These are phyloP conservation scores for Orbilia quercus DNA, from an alignment of 2,329 filamentous ascomycete genomes.

Conservation along the genomic window DNA sequence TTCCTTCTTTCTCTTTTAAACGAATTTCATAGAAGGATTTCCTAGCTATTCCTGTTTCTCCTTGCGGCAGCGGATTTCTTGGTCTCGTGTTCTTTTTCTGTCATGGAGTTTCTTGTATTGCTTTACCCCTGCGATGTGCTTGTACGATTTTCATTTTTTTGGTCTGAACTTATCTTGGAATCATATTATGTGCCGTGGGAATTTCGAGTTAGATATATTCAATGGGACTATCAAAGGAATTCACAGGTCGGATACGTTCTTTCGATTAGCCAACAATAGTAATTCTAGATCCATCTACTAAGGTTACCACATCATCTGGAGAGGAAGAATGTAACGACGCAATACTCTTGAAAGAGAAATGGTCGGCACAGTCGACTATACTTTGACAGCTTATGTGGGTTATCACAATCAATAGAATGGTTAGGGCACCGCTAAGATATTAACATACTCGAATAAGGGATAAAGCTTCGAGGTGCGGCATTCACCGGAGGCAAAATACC, in stretches of 20 bases:
- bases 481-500: background rate
- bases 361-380: background rate
- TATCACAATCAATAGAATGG: background rate
- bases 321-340: slow-evolving; percentile 13
- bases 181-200: background rate
- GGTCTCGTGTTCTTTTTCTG: slow-evolving; percentile 28
- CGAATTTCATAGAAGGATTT: slow-evolving; percentile 42
- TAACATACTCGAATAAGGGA: no score
- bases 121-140: slow-evolving; percentile 46
- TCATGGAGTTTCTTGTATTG: background rate
- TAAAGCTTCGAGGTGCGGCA: background rate
- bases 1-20: slow-evolving; percentile 8
- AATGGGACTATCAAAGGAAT: background rate
- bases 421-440: no score
- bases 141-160: slow-evolving; percentile 50
- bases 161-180: slow-evolving; percentile 33
- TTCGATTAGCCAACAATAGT: no score
- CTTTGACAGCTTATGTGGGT: background rate
- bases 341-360: background rate
- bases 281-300: no score
- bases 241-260: background rate
- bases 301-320: no score
- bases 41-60: slow-evolving; percentile 18
- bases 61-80: slow-evolving; percentile 11
- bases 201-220: background rate